phyloP scores from a whole-genome alignment of 2,329 filamentous ascomycete genomes.

The Salinomyces thailandicus region DNA sequence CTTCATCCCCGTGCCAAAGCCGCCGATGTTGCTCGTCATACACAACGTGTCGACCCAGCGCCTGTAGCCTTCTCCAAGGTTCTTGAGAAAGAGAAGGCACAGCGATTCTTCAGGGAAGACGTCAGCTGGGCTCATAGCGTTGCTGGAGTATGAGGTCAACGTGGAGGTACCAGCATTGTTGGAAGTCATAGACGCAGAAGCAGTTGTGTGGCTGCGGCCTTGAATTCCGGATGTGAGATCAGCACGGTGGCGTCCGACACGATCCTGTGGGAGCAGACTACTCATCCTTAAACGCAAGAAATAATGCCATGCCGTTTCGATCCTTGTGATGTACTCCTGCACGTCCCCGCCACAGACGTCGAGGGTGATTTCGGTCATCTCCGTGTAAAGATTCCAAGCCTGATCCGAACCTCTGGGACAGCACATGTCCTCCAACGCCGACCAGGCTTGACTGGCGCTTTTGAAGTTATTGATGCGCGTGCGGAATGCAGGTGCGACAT shows the following conservation, averaged over 20 bases:
- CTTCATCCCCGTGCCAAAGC: conserved; percentile 22
- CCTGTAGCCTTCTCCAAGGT: conserved; percentile 16
- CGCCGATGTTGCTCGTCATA: conserved; percentile 23
- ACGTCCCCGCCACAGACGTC: conserved; percentile 12
- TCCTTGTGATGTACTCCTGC: conserved; percentile 17
- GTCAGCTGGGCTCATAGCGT: conserved; percentile 7
- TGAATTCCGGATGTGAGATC: too few relatives aligned
- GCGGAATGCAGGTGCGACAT: conserved; percentile 17
- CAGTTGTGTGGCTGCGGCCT: not conserved
- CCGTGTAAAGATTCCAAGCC: conserved; percentile 18
- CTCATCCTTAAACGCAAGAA: conserved; percentile 18
- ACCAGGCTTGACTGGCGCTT: conserved; percentile 19
- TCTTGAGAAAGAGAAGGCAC: conserved; percentile 22
- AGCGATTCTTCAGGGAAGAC: conserved; percentile 20
- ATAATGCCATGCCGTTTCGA: conserved; percentile 18
- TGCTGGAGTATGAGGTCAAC: conserved; percentile 2
- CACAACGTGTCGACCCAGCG: conserved; percentile 17
- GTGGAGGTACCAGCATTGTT: conserved; percentile 3
- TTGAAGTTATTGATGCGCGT: conserved; percentile 14
- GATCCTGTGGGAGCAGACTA: conserved; percentile 5
- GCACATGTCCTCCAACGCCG: conserved; percentile 21
- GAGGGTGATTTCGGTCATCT: conserved; percentile 17
- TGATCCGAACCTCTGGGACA: conserved; percentile 19
- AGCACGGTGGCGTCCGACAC: conserved; percentile 1
- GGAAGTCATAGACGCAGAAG: not conserved